These are phyloP conservation scores for Sugiyamaella xylanicola DNA, from an alignment of 1,139 yeast genomes.

Conservation along the genomic window DNA sequence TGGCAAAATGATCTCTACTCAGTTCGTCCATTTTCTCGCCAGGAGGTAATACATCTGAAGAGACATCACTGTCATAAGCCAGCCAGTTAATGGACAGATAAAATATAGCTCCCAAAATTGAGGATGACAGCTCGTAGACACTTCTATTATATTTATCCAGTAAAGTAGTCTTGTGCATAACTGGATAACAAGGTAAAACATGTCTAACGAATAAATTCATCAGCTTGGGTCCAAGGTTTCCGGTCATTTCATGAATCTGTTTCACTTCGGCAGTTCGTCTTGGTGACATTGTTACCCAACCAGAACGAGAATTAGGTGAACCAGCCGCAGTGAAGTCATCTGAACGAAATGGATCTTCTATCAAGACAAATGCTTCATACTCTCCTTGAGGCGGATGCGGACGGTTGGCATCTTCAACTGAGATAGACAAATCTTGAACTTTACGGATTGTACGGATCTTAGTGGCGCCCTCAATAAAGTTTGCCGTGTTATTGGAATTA, in stretches of 20 bases:
- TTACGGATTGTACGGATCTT: slow-evolving; percentile 21
- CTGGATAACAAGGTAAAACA: slow-evolving; percentile 32
- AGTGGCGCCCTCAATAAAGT: slow-evolving; percentile 23
- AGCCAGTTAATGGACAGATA: slow-evolving; percentile 34
- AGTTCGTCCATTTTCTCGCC: slow-evolving; percentile 30
- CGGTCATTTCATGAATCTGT: slow-evolving; percentile 31
- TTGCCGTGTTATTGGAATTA: slow-evolving; percentile 28
- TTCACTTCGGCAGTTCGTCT: slow-evolving; percentile 30
- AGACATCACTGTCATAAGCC: slow-evolving; percentile 32
- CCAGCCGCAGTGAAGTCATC: background rate
- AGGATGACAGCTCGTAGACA: slow-evolving; percentile 33
- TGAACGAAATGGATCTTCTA: slow-evolving; percentile 28
- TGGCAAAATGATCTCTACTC: slow-evolving; percentile 26
- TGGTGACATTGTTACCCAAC: slow-evolving; percentile 28
- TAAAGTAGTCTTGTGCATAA: slow-evolving; percentile 34
- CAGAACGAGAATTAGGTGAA: slow-evolving; percentile 22
- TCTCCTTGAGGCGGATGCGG: slow-evolving; percentile 7
- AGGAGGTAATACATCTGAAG: slow-evolving; percentile 21
- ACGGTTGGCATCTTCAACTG: background rate
- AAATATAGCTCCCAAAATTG: slow-evolving; percentile 32
- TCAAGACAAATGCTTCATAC: slow-evolving; percentile 30
- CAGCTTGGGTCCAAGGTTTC: slow-evolving; percentile 30
- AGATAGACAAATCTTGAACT: slow-evolving; percentile 3
- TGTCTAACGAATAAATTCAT: slow-evolving; percentile 30
- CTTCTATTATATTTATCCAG: slow-evolving; percentile 32